Evolutionary conservation across 176 grass and related monocot species (phyloP).

Genomic region (Panicum miliaceum): DNA sequence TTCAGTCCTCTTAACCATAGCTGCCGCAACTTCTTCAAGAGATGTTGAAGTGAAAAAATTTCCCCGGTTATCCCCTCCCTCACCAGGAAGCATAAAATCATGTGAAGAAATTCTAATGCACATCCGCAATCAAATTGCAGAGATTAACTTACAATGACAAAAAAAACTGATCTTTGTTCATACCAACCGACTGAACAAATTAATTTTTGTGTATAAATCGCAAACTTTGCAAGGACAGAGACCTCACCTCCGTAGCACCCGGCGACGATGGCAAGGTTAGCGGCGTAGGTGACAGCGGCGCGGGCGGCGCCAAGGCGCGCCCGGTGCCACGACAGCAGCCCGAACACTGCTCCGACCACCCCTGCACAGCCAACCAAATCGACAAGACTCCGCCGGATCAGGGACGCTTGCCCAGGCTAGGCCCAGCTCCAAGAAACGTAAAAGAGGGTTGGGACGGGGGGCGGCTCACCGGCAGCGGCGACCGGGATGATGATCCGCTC

Average conservation of each 20-base stretch:
- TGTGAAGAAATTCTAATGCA: not conserved
- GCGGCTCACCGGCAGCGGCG: constrained; percentile 50
- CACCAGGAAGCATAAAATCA: not conserved
- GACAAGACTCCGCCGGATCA: constrained; percentile 32
- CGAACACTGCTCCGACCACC: constrained; percentile 60
- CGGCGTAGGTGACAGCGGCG: constrained; percentile 55
- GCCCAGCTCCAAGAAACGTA: constrained; percentile 9
- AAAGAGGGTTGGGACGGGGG: not conserved
- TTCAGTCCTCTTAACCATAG: not conserved
- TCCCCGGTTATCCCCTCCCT: not conserved
- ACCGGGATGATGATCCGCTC: constrained; percentile 69
- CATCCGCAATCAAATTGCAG: not conserved
- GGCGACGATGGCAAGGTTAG: constrained; percentile 64
- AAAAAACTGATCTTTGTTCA: not conserved
- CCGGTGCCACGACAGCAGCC: constrained; percentile 67
- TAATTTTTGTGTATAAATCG: not conserved
- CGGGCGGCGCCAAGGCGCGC: constrained; percentile 50
- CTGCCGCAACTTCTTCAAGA: not conserved
- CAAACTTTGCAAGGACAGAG: not conserved
- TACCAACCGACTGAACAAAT: not conserved
- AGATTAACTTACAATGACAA: not conserved
- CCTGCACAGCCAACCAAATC: constrained; percentile 45
- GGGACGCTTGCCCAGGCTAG: not conserved
- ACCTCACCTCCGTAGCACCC: constrained; percentile 83
- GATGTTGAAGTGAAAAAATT: not conserved